A percentile compares a stretch with the other conserved stretches of the same genome.
Evolutionary conservation across 129 eudicot genomes (phyloP).

Genomic region (Erigeron canadensis): DNA sequence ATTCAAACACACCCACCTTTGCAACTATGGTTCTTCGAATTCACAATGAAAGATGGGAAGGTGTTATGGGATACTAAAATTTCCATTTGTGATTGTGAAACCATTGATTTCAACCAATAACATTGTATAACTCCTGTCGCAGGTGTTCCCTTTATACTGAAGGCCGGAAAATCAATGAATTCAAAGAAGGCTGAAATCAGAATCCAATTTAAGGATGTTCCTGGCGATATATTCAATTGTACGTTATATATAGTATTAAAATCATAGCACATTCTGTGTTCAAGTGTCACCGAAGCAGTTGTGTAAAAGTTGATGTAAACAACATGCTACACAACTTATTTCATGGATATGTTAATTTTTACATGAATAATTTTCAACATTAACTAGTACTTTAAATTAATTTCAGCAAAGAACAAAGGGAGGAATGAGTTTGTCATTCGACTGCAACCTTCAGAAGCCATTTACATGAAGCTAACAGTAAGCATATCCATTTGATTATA

Average conservation of each 20-base stretch:
- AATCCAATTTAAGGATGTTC: constrained; percentile 34
- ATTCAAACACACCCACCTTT: constrained; percentile 95
- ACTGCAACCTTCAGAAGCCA: constrained; percentile 62
- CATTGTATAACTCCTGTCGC: constrained; percentile 24
- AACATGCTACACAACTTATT: not conserved
- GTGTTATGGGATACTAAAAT: constrained; percentile 27
- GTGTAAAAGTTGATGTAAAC: not conserved
- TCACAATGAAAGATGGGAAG: constrained; percentile 99
- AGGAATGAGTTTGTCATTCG: constrained; percentile 40
- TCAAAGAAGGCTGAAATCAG: constrained; percentile 37
- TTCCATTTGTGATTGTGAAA: not conserved
- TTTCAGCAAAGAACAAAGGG: constrained; percentile 29
- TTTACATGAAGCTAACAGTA: constrained; percentile 50
- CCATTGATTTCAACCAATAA: not conserved
- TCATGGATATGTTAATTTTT: not conserved
- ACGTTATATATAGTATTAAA: not conserved
- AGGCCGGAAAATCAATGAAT: constrained; percentile 79
- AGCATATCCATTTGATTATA: constrained; percentile 12
- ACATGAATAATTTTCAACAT: too few species aligned
- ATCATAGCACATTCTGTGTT: not conserved
- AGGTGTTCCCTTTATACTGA: constrained; percentile 94
- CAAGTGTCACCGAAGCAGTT: not conserved
- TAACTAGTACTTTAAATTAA: too few species aligned
- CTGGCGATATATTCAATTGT: constrained; percentile 37
- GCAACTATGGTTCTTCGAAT: constrained; percentile 75